phyloP scores from a whole-genome alignment of 805 yeast genomes.

The Monosporozyma unispora region DNA sequence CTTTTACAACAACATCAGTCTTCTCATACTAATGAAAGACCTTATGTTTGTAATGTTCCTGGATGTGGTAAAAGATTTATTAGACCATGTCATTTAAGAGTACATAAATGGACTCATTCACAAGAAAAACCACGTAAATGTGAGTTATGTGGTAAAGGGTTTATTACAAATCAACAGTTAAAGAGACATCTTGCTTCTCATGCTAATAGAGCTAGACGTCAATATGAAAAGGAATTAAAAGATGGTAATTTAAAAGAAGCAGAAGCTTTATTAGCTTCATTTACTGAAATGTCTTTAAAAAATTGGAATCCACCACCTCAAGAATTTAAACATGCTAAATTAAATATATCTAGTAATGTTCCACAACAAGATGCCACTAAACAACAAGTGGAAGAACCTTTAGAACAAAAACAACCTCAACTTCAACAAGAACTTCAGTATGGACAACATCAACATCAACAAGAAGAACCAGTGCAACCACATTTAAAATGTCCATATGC shows the following conservation, averaged over 20 bases:
- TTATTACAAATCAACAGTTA: slow-evolving; percentile 49
- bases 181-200: slow-evolving; percentile 54
- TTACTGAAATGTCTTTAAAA: not conserved
- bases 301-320: not conserved
- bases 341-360: not conserved
- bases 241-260: slow-evolving; percentile 1
- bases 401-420: not conserved
- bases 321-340: not conserved
- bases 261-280: not conserved
- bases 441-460: not conserved
- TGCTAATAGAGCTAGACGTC: slow-evolving; percentile 25
- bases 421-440: not conserved
- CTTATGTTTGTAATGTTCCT: slow-evolving; percentile 50
- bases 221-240: slow-evolving; percentile 2
- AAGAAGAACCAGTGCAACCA: not conserved
- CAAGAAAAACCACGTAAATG: slow-evolving; percentile 49
- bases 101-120: slow-evolving; percentile 65
- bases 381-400: not conserved
- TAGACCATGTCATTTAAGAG: slow-evolving; percentile 70
- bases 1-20: slow-evolving; percentile 59
- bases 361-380: not conserved
- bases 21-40: slow-evolving; percentile 73
- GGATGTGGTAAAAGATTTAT: slow-evolving; percentile 58
- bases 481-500: slow-evolving; percentile 11
- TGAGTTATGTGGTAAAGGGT: slow-evolving; percentile 49